These are phyloP conservation scores for Cutaneotrichosporon sp. DNA, from an alignment of 1,284 basidiomycete species.

Conservation along the genomic window DNA sequence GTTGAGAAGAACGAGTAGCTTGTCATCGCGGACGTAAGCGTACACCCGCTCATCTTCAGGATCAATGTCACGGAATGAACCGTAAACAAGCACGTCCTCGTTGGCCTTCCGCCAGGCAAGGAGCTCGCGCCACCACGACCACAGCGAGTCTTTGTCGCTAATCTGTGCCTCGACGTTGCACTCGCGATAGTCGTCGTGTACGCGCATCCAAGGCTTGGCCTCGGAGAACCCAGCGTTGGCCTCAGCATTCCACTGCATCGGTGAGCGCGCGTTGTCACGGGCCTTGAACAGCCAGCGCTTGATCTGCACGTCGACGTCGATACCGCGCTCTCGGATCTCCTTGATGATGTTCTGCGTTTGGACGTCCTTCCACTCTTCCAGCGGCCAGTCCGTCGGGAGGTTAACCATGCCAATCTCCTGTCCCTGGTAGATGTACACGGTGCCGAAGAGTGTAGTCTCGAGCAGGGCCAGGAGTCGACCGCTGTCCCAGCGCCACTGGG, in stretches of 20 bases:
- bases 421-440: slow-evolving; percentile 68
- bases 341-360: slow-evolving; percentile 7
- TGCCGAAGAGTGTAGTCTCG: slow-evolving; percentile 60
- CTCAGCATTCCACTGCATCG: slow-evolving; percentile 54
- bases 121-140: slow-evolving; percentile 59
- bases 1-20: slow-evolving; percentile 56
- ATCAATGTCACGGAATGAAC: slow-evolving; percentile 56
- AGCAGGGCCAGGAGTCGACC: slow-evolving; percentile 64
- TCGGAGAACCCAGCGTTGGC: slow-evolving; percentile 62
- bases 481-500: slow-evolving; percentile 55
- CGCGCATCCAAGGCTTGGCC: slow-evolving; percentile 65
- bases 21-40: slow-evolving; percentile 54
- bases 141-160: slow-evolving; percentile 54
- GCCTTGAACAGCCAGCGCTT: slow-evolving; percentile 50
- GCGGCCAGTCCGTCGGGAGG: slow-evolving; percentile 60
- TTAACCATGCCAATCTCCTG: slow-evolving; percentile 68
- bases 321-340: slow-evolving; percentile 2
- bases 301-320: background rate
- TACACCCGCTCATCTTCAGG: slow-evolving; percentile 55
- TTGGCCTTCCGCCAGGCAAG: slow-evolving; percentile 56
- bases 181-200: slow-evolving; percentile 61
- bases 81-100: slow-evolving; percentile 58
- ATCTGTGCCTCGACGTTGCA: slow-evolving; percentile 61
- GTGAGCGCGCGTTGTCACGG: slow-evolving; percentile 60
- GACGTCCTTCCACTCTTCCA: slow-evolving; percentile 67